Percentiles rank a stretch among this genome's conserved stretches.
Conservation (phyloP, 352 stramenopile genomes). For the Pythium pyrilobum region DNA sequence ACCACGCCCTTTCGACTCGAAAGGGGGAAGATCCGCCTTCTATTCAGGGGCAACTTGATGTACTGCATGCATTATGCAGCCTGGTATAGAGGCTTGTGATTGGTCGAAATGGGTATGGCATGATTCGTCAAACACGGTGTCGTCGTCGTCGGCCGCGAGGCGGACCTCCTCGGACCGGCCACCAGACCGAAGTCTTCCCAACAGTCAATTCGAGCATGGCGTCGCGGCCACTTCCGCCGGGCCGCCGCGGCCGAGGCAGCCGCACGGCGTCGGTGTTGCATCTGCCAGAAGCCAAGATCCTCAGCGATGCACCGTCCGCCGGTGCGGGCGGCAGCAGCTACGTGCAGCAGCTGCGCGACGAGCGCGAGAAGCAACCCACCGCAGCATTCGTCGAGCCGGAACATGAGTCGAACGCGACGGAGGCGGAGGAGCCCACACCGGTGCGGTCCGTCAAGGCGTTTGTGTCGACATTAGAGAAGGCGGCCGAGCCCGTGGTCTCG, state of each 20-base stretch:
- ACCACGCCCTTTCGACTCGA: too few species aligned
- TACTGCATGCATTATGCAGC: too few species aligned
- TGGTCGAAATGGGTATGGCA: too few species aligned
- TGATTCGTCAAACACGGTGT: conserved; percentile 10
- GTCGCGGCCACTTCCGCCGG: conserved; percentile 29
- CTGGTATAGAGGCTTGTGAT: neutral
- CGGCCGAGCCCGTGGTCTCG: neutral
- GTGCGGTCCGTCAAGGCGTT: conserved; percentile 19
- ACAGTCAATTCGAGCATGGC: conserved; percentile 40
- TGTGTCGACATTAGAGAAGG: conserved; percentile 10
- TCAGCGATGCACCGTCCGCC: conserved; percentile 1
- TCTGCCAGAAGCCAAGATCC: conserved; percentile 23
- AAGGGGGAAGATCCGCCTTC: neutral
- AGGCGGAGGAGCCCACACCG: neutral
- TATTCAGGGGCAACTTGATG: neutral
- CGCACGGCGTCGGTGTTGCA: conserved; percentile 20
- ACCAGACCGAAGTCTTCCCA: too few species aligned
- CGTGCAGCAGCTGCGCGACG: conserved; percentile 8
- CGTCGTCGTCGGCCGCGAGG: too few species aligned
- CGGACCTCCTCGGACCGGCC: too few species aligned
- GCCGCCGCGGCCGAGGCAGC: conserved; percentile 12
- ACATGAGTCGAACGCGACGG: conserved; percentile 11
- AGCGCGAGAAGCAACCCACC: neutral
- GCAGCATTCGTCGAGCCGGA: neutral
- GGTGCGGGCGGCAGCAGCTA: neutral